Conservation (phyloP, 176 grass and related monocot species). For the Eleusine coracana region DNA sequence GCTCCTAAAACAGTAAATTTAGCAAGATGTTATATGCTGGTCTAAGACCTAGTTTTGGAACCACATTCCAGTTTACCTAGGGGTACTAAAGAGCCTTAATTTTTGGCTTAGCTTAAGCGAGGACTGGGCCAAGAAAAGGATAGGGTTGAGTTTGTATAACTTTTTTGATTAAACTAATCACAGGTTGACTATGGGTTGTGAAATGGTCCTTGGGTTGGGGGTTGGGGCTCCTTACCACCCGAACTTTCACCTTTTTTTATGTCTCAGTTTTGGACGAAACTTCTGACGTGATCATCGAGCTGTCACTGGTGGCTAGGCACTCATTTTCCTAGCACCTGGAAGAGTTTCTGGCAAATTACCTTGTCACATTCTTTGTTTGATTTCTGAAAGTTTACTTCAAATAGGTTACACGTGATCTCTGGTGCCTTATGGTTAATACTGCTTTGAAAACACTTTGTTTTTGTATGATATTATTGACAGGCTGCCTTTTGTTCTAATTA, state of each 20-base stretch:
- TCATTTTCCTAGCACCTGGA: neutral
- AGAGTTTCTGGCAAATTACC: neutral
- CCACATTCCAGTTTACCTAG: neutral
- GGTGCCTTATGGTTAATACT: conserved; percentile 22
- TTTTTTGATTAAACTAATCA: neutral
- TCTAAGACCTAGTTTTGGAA: neutral
- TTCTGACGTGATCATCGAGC: neutral
- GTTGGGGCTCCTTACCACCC: neutral
- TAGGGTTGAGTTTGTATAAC: neutral
- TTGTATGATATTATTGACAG: conserved; percentile 17
- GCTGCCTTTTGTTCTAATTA: conserved; percentile 18
- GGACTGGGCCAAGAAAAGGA: neutral
- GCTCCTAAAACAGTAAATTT: neutral
- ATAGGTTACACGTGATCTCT: neutral
- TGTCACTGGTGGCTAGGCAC: neutral
- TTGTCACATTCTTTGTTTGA: conserved; percentile 24
- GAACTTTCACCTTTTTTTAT: neutral
- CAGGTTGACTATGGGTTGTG: neutral
- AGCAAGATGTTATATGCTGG: neutral
- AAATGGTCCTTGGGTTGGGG: neutral
- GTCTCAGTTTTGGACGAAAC: neutral
- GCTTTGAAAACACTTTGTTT: conserved; percentile 26
- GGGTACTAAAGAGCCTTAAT: neutral
- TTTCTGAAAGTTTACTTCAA: conserved; percentile 13
- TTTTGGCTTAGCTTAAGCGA: neutral